A percentile compares a stretch with the other conserved stretches of the same genome.
phyloP scores from a whole-genome alignment of 2,329 filamentous ascomycete species.

The Aplosporella prunicola region DNA sequence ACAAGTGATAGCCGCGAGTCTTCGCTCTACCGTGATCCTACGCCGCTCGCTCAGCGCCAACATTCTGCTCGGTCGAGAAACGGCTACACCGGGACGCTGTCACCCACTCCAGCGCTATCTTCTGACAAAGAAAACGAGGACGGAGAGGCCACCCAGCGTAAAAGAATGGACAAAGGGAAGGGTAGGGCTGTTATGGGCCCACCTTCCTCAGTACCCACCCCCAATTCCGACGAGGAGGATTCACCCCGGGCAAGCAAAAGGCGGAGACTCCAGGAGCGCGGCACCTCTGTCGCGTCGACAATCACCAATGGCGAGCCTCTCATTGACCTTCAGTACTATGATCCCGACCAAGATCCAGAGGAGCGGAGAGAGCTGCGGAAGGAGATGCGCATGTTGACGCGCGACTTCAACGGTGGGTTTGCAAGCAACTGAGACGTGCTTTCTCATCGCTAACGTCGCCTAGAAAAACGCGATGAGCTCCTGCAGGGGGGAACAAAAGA shows the following conservation, averaged over 20 bases:
- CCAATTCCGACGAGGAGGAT: constrained; percentile 25
- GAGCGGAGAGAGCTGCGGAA: constrained; percentile 63
- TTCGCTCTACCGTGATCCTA: constrained; percentile 30
- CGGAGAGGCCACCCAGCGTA: constrained; percentile 7
- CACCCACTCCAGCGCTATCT: constrained; percentile 17
- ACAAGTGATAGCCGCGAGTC: constrained; percentile 21
- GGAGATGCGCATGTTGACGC: constrained; percentile 57
- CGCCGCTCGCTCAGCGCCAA: constrained; percentile 16
- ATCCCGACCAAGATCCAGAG: constrained; percentile 72
- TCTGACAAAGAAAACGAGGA: constrained; percentile 39
- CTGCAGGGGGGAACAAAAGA: constrained; percentile 56
- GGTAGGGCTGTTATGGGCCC: constrained; percentile 15
- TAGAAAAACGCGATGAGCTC: constrained; percentile 63
- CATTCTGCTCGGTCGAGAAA: neutral
- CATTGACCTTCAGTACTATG: constrained; percentile 44
- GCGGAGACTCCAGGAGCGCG: constrained; percentile 33
- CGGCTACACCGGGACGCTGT: neutral
- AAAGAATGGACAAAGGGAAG: constrained; percentile 35
- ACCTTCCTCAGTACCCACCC: constrained; percentile 27
- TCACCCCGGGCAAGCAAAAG: constrained; percentile 33
- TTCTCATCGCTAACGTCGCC: constrained; percentile 21
- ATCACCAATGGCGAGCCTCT: constrained; percentile 10
- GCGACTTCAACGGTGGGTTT: constrained; percentile 47
- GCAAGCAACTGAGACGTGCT: neutral
- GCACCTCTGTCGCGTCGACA: constrained; percentile 2